Evolutionary conservation across 1,284 basidiomycete species (phyloP).

Genomic region (Rhizoctonia solani): DNA sequence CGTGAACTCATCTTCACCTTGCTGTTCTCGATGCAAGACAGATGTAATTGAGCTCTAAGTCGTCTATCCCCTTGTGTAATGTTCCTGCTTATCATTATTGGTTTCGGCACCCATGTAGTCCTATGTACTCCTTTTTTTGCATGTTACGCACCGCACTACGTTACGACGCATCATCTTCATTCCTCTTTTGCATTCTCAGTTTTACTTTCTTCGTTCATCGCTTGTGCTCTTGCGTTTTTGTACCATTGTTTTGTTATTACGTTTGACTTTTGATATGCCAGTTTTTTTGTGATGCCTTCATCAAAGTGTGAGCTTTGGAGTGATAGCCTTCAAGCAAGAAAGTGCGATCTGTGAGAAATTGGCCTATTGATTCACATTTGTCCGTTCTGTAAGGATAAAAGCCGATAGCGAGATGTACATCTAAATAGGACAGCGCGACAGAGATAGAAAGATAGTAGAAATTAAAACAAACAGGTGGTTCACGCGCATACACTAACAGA

Average conservation of each 20-base stretch:
- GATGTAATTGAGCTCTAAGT: slow-evolving; percentile 14
- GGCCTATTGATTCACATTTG: background rate
- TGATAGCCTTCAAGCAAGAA: background rate
- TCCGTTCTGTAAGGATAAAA: background rate
- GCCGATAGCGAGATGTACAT: background rate
- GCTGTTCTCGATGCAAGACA: slow-evolving; percentile 23
- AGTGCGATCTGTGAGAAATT: background rate
- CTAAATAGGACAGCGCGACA: background rate
- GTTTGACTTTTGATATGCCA: background rate
- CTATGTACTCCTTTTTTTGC: background rate
- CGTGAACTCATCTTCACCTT: slow-evolving; percentile 7
- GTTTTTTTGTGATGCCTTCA: background rate
- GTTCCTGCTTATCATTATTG: no score
- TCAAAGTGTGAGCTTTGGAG: background rate
- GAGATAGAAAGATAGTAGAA: background rate
- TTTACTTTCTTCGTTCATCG: background rate
- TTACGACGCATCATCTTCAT: background rate
- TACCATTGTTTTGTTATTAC: background rate
- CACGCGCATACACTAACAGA: background rate
- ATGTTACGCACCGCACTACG: background rate
- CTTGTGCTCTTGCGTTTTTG: background rate
- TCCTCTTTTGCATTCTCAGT: background rate
- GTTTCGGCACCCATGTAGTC: no score
- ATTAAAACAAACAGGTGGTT: background rate
- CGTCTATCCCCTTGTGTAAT: no score